Evolutionary conservation across 2,329 filamentous ascomycete genomes (phyloP).

Genomic region (Periconia macrospinosa): DNA sequence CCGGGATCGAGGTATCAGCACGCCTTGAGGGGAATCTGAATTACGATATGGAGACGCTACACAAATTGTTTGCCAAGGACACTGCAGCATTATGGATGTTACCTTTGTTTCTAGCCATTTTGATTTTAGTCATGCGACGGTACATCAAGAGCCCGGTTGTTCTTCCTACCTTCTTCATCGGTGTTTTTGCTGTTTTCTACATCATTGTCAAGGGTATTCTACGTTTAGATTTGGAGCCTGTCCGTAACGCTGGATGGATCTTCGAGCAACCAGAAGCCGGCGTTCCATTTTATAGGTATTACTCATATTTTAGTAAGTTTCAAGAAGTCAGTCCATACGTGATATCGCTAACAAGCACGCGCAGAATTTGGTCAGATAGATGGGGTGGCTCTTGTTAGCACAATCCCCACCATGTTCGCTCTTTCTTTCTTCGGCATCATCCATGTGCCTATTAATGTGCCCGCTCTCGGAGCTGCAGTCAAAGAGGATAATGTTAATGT

Average conservation of each 20-base stretch:
- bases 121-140: slow-evolving; percentile 75
- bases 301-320: slow-evolving; percentile 83
- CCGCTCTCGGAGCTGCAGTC: slow-evolving; percentile 84
- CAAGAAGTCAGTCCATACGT: background rate
- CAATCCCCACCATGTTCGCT: slow-evolving; percentile 91
- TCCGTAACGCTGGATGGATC: slow-evolving; percentile 82
- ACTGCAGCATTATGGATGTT: slow-evolving; percentile 82
- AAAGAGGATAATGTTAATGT: slow-evolving; percentile 92
- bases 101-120: slow-evolving; percentile 74
- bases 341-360: background rate
- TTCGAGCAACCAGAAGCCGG: slow-evolving; percentile 82
- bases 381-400: slow-evolving; percentile 80
- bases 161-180: slow-evolving; percentile 82
- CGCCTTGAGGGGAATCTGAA: slow-evolving; percentile 82
- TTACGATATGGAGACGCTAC: slow-evolving; percentile 76
- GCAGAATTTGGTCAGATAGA: slow-evolving; percentile 78
- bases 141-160: slow-evolving; percentile 81
- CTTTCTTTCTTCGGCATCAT: slow-evolving; percentile 96
- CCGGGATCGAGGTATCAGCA: slow-evolving; percentile 90
- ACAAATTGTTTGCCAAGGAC: slow-evolving; percentile 71
- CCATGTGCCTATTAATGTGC: slow-evolving; percentile 97
- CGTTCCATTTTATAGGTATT: slow-evolving; percentile 97
- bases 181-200: slow-evolving; percentile 77
- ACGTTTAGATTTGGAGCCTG: slow-evolving; percentile 63
- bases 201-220: slow-evolving; percentile 72